Base-by-base conservation (phyloP, 805 yeast species). In the Candida chauliodis region DNA sequence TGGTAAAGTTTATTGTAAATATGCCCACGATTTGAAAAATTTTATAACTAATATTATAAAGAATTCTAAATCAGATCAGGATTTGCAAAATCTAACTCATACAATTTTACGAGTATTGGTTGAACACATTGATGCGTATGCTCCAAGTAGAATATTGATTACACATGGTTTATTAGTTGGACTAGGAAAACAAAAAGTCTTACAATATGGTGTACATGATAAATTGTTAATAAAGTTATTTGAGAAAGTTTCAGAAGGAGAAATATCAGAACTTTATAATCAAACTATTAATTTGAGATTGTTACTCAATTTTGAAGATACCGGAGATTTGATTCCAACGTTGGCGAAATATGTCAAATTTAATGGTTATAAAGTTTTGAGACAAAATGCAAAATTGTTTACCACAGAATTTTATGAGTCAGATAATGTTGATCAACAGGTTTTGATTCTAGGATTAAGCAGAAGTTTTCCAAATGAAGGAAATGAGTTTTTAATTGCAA, bases 81-180 rank as follows among this genome's bases (percentile, higher is more conserved):
- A 67, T 3, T 43, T 44, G 8, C 40, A 42, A 3, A 48, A 57
- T 1, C 53, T 70, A 2, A 47, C 50, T 1, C 44, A 30, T 8
- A 44, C 70, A 2, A 51, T 48, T 22, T 55, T 85, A 21, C 57
- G 58, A 8, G 71, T 76, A 2, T 55, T 87, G 29, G 68, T 61
- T 18, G 69, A 69, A 7, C 52, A 69, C 15, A 69, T 72, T 30
- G 69, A 73, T 7, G 59, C 79, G 0, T 87, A 77, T 59, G 95
- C 80, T 45, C 87, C 89, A 3, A 77, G 88, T 0, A 75, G 84
- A 55, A 69, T 83, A 2, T 84, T 77, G 44, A 53, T 82, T 3
- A 49, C 78, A 1, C 53, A 64, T 20, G 95, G 93, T 4, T 45
- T 86, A 9, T 50, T 73, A 8, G 48, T 61, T n/a, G 89, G 85